Percentiles rank a stretch among this genome's conserved stretches.
Evolutionary conservation across 148 eudicot species (phyloP).

Genomic region (Polygonum aviculare): DNA sequence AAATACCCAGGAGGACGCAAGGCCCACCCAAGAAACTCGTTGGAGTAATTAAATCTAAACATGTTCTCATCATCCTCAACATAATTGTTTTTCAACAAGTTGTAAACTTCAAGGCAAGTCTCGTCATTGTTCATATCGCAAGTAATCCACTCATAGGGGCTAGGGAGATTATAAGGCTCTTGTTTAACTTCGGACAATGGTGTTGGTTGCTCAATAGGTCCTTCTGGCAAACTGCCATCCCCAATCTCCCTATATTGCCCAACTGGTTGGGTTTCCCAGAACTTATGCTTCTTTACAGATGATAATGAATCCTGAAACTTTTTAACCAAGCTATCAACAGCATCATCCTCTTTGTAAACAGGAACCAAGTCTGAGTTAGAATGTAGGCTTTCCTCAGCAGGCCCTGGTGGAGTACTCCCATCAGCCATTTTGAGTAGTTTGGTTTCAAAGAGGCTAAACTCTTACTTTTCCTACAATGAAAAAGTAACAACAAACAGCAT

Average conservation of each 20-base stretch:
- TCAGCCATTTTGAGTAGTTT: not conserved
- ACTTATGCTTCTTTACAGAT: conserved; percentile 46
- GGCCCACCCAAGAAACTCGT: conserved; percentile 80
- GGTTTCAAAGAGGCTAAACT: not conserved
- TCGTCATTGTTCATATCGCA: conserved; percentile 74
- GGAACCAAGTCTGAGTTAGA: not conserved
- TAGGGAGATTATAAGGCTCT: conserved; percentile 69
- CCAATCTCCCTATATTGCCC: conserved; percentile 65
- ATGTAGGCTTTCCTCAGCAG: not conserved
- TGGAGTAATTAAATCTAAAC: conserved; percentile 84
- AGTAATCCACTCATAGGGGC: conserved; percentile 72
- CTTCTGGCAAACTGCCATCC: conserved; percentile 51
- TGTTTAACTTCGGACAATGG: conserved; percentile 57
- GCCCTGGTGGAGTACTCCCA: not conserved
- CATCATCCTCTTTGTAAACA: not conserved
- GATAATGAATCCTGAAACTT: conserved; percentile 58
- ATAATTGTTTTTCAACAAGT: conserved; percentile 59
- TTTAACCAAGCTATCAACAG: conserved; percentile 32
- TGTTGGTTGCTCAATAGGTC: conserved; percentile 59
- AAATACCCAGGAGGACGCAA: conserved; percentile 76
- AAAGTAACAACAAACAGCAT: not conserved
- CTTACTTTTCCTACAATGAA: not conserved
- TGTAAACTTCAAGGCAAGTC: conserved; percentile 70
- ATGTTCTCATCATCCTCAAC: conserved; percentile 94
- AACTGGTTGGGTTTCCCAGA: conserved; percentile 80